phyloP scores from a whole-genome alignment of 768 basidiomycete species.

The Suillus tomentosus region DNA sequence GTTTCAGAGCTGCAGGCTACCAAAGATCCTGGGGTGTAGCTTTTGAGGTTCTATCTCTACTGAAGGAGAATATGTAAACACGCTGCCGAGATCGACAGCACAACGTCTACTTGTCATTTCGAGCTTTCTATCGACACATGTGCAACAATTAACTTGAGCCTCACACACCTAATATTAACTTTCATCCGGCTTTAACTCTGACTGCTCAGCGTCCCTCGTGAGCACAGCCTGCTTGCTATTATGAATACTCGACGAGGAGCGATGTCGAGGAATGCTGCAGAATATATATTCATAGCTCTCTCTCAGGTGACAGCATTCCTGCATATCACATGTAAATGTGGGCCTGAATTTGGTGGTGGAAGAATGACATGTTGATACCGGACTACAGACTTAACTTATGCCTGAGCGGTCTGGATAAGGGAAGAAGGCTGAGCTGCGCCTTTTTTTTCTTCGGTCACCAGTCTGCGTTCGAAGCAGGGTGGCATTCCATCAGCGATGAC shows the following conservation, averaged over 20 bases:
- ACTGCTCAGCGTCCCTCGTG: not conserved
- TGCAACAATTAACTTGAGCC: not conserved
- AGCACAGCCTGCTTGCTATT: not conserved
- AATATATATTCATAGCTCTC: too few species aligned
- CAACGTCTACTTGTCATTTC: not conserved
- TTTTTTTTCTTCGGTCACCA: too few species aligned
- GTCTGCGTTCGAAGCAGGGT: too few species aligned
- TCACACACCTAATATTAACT: not conserved
- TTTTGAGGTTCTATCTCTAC: slow-evolving; percentile 34
- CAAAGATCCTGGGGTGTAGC: slow-evolving; percentile 49
- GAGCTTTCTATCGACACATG: not conserved
- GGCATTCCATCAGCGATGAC: too few species aligned
- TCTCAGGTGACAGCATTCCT: too few species aligned
- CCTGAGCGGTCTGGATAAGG: too few species aligned
- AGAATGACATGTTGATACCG: too few species aligned
- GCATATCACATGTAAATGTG: too few species aligned
- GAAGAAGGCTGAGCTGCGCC: too few species aligned
- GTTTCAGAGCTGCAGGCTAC: slow-evolving; percentile 38
- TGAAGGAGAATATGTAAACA: slow-evolving; percentile 17
- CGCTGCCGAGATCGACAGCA: not conserved
- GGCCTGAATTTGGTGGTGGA: too few species aligned
- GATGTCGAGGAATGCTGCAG: too few species aligned
- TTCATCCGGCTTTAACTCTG: not conserved
- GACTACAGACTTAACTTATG: too few species aligned
- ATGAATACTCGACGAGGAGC: not conserved